Percentiles rank a stretch among this genome's conserved stretches.
Conservation (phyloP, 2,329 filamentous ascomycete genomes). For the Aspergillus sp. region DNA sequence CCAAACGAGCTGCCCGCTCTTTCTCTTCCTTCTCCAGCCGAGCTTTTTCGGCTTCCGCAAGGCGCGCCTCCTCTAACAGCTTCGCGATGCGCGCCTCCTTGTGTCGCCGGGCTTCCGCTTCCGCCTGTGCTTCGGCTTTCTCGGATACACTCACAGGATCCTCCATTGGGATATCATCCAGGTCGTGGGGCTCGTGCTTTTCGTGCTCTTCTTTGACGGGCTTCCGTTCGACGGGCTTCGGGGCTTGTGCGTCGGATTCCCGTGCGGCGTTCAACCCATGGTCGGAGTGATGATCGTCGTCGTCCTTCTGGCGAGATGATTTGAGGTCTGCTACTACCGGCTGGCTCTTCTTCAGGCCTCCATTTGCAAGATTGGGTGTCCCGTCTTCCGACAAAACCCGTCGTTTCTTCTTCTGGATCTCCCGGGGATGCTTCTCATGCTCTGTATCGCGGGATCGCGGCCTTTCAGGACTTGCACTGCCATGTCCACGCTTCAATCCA, state of each 20-base stretch:
- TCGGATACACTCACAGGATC: conserved; percentile 21
- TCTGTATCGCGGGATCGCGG: conserved; percentile 36
- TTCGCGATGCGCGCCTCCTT: conserved; percentile 29
- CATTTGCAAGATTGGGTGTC: conserved; percentile 30
- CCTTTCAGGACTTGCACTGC: conserved; percentile 43
- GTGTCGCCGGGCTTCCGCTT: conserved; percentile 25
- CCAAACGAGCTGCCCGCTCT: conserved; percentile 34
- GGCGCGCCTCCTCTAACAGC: conserved; percentile 29
- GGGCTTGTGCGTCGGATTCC: conserved; percentile 12
- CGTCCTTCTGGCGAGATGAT: conserved; percentile 15
- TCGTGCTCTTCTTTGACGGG: conserved; percentile 32
- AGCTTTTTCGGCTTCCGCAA: conserved; percentile 31
- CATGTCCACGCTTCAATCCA: conserved; percentile 42
- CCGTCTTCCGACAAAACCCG: conserved; percentile 43
- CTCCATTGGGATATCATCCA: conserved; percentile 33
- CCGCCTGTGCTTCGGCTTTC: conserved; percentile 21
- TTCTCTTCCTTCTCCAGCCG: conserved; percentile 35
- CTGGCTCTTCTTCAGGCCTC: conserved; percentile 27
- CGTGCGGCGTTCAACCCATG: conserved; percentile 15
- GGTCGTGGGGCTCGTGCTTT: conserved; percentile 25
- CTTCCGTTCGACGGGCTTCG: conserved; percentile 21
- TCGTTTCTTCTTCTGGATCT: conserved; percentile 44
- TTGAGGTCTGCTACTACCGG: conserved; percentile 21
- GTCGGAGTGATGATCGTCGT: conserved; percentile 19
- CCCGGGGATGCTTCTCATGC: conserved; percentile 29